These are phyloP conservation scores for Phytophthora fragariae DNA, from an alignment of 352 stramenopile genomes.

Conservation along the genomic window DNA sequence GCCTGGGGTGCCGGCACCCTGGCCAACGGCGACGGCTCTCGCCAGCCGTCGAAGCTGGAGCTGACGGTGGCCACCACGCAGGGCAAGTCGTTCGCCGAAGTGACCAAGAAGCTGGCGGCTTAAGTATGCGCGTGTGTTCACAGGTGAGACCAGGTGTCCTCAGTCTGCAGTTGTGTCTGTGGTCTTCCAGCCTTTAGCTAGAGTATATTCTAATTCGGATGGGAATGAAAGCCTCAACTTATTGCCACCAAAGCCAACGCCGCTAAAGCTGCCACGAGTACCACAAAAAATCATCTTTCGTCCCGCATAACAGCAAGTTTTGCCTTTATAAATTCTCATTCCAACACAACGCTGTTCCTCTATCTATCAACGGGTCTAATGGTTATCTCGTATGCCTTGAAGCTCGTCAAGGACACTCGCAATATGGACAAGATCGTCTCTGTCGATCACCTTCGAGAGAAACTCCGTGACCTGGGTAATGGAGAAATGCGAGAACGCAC, in stretches of 20 bases:
- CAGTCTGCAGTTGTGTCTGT: neutral
- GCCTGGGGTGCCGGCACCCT: conserved; percentile 34
- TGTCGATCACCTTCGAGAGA: conserved; percentile 53
- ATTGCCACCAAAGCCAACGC: neutral
- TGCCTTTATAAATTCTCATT: neutral
- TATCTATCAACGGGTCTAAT: conserved; percentile 29
- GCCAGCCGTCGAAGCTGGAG: conserved; percentile 85
- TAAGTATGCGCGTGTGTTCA: conserved; percentile 25
- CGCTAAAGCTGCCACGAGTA: too few species aligned
- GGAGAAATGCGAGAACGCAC: conserved; percentile 53
- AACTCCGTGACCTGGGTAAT: conserved; percentile 52
- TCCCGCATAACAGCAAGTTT: too few species aligned
- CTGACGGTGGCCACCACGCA: conserved; percentile 76
- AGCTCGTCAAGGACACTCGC: conserved; percentile 48
- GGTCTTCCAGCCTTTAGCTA: neutral
- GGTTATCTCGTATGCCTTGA: conserved; percentile 18
- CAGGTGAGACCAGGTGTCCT: conserved; percentile 3
- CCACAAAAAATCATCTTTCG: too few species aligned
- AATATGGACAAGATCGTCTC: conserved; percentile 44
- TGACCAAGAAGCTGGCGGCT: conserved; percentile 82
- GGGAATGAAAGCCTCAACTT: conserved; percentile 17
- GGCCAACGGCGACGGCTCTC: conserved; percentile 34
- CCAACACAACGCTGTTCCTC: neutral
- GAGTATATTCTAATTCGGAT: conserved; percentile 24
- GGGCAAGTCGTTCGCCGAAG: conserved; percentile 82